Evolutionary conservation across 2,329 filamentous ascomycete species (phyloP), one percentile per base, ranked within the genome.

Genomic region (Kalmusia sp.): DNA sequence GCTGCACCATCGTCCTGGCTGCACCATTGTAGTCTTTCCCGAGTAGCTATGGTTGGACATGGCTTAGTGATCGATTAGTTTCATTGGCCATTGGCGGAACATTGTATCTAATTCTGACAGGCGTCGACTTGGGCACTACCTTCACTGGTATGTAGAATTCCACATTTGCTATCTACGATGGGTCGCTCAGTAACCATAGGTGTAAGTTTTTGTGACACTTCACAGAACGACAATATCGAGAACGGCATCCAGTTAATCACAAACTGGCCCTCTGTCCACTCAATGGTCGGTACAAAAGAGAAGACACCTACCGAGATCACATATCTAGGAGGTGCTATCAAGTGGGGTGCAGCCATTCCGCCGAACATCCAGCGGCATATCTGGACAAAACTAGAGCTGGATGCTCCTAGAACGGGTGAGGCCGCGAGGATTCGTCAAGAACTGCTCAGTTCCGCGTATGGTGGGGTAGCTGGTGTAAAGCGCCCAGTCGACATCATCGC

Each of bases 381-480:
- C 49, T 74, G 69, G 66, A 74, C 68, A 0, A 73, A 74, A 45
- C 52, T 74, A 0, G 49, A 64, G 9, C 56, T 72, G 0, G 68
- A 74, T 14, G 8, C 22, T 1, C 46, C 37, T 1, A 54, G 50
- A 24, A 17, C 11, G 1, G 65, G 64, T 0, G 61, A 64, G 35
- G 57, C 56, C 2, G 61, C 46, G 14, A 62, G 55, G 34, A 62
- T 67, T 9, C 37, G 57, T 0, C 27, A 49, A 6, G 68, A 66
- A 25, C 14, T 64, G 4, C n/a, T 45, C 0, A 19, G 24, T 2
- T 9, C 52, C 4, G 38, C 28, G 8, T 17, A 34, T 28, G 22
- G 25, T 7, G 38, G 31, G 4, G 21, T 17, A 2, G 35, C 14
- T 14, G 5, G 17, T 2, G 9, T 45, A 5, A 63, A 62, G 31